Conservation (phyloP, 2,329 filamentous ascomycete genomes). For the Chaetomiaceae sp. region DNA sequence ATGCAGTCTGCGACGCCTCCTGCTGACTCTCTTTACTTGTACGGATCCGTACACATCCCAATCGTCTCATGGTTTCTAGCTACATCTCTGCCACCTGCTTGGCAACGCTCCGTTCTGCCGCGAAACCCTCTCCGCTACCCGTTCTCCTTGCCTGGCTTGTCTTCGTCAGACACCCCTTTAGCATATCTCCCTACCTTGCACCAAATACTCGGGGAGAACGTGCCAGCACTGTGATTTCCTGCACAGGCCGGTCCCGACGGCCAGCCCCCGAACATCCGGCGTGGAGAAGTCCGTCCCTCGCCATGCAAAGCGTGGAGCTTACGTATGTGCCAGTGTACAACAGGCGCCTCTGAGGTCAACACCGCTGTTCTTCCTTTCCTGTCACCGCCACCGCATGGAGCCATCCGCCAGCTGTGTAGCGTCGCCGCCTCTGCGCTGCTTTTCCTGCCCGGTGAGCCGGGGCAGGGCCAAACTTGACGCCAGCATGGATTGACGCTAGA, state of each 20-base stretch:
- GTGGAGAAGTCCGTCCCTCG: constrained; percentile 8
- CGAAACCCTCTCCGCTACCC: too few species aligned
- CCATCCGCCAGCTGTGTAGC: neutral
- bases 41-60: too few species aligned
- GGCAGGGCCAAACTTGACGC: neutral
- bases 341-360: neutral
- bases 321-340: neutral
- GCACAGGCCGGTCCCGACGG: neutral
- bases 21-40: too few species aligned
- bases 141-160: too few species aligned
- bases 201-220: too few species aligned
- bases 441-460: neutral
- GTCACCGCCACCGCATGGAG: neutral
- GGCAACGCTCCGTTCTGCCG: too few species aligned
- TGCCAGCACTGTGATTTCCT: too few species aligned
- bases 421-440: neutral
- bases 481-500: neutral
- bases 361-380: neutral
- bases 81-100: too few species aligned
- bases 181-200: too few species aligned
- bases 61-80: too few species aligned
- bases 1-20: too few species aligned
- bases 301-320: neutral
- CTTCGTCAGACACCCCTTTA: too few species aligned
- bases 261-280: neutral